Conservation (phyloP, 2,329 filamentous ascomycete species). For the Knoxdaviesia capensis region DNA sequence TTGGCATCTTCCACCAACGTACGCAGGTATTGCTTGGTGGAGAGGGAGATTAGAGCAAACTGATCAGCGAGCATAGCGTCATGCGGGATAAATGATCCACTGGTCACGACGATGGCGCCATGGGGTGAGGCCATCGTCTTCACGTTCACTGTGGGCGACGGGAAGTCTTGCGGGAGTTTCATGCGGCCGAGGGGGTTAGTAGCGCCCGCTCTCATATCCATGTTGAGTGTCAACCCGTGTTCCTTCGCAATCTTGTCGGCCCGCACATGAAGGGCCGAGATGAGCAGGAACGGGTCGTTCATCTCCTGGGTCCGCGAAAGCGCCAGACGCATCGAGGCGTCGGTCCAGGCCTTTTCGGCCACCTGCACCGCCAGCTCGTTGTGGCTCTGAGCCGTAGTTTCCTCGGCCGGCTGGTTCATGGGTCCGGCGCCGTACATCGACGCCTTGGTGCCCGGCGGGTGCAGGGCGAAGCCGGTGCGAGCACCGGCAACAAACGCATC, state of each 20-base stretch:
- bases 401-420: slow-evolving; percentile 40
- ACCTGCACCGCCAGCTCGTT: slow-evolving; percentile 46
- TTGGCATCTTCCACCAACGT: slow-evolving; percentile 61
- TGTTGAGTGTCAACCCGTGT: slow-evolving; percentile 32
- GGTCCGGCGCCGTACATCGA: slow-evolving; percentile 45
- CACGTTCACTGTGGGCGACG: slow-evolving; percentile 30
- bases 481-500: slow-evolving; percentile 20
- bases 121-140: slow-evolving; percentile 38
- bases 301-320: slow-evolving; percentile 47
- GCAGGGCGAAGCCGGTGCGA: slow-evolving; percentile 31
- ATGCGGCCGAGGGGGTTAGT: slow-evolving; percentile 5
- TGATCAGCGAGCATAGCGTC: slow-evolving; percentile 65
- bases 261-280: slow-evolving; percentile 37
- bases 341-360: slow-evolving; percentile 44
- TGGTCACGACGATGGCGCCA: slow-evolving; percentile 39
- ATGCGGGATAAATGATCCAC: slow-evolving; percentile 51
- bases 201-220: slow-evolving; percentile 15
- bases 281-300: slow-evolving; percentile 50
- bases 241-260: slow-evolving; percentile 37
- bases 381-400: slow-evolving; percentile 26
- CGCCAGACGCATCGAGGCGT: slow-evolving; percentile 40
- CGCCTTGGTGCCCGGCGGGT: slow-evolving; percentile 31
- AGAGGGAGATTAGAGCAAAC: slow-evolving; percentile 62
- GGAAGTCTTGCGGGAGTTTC: slow-evolving; percentile 27
- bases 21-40: slow-evolving; percentile 60